A percentile compares a stretch with the other conserved stretches of the same genome.
Conservation (phyloP, 2,329 filamentous ascomycete genomes). For the Drechslera avenae region DNA sequence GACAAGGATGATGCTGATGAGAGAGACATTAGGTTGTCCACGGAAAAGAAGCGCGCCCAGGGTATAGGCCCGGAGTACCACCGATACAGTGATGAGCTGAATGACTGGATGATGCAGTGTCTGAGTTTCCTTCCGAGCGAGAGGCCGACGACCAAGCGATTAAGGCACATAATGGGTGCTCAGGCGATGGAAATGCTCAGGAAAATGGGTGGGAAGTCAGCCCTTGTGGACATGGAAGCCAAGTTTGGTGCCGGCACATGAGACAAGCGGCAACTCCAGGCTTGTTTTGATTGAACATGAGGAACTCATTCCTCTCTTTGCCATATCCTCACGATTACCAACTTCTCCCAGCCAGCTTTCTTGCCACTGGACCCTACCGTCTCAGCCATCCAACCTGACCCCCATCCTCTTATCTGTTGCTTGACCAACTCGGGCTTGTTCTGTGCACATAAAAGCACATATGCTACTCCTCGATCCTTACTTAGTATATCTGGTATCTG, state of each 20-base stretch:
- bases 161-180: slow-evolving; percentile 11
- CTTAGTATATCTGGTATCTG: slow-evolving; percentile 69
- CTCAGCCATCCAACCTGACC: slow-evolving; percentile 71
- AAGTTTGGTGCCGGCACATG: slow-evolving; percentile 11
- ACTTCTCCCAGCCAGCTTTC: slow-evolving; percentile 90
- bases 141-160: slow-evolving; percentile 14
- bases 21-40: slow-evolving; percentile 9
- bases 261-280: neutral
- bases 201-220: slow-evolving; percentile 21
- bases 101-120: slow-evolving; percentile 33
- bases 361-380: slow-evolving; percentile 83
- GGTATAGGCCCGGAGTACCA: slow-evolving; percentile 11
- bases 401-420: slow-evolving; percentile 63
- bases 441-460: slow-evolving; percentile 86
- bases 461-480: slow-evolving; percentile 74
- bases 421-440: slow-evolving; percentile 82
- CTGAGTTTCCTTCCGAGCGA: slow-evolving; percentile 10
- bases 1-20: neutral
- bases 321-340: slow-evolving; percentile 89
- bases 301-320: slow-evolving; percentile 42
- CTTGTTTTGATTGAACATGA: neutral
- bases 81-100: slow-evolving; percentile 33
- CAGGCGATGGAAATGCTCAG: slow-evolving; percentile 20
- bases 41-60: slow-evolving; percentile 12
- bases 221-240: slow-evolving; percentile 28